Evolutionary conservation across 2,329 filamentous ascomycete genomes (phyloP).

Genomic region (Phoma sp.): DNA sequence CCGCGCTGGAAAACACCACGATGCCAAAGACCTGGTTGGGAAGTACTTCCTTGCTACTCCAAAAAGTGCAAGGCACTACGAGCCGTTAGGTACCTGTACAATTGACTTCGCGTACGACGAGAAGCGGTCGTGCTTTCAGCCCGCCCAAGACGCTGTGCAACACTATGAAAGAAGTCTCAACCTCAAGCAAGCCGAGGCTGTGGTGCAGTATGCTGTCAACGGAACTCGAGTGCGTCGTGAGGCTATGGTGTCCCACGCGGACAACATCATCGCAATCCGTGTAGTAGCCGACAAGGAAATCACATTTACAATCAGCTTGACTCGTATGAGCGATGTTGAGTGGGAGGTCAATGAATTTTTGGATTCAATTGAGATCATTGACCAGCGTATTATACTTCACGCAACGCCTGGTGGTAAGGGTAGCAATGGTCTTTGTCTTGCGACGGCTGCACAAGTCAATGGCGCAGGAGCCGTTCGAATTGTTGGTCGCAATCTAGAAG

Average conservation of each 20-base stretch:
- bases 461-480: constrained; percentile 5
- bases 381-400: constrained; percentile 11
- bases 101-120: constrained; percentile 9
- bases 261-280: constrained; percentile 49
- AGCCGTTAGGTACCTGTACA: constrained; percentile 48
- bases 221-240: constrained; percentile 47
- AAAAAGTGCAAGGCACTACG: constrained; percentile 56
- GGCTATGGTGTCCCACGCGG: constrained; percentile 52
- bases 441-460: constrained; percentile 4
- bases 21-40: constrained; percentile 52
- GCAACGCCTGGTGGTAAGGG: constrained; percentile 19
- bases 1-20: constrained; percentile 47
- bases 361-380: constrained; percentile 46
- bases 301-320: constrained; percentile 36
- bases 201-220: constrained; percentile 48
- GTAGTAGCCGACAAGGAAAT: constrained; percentile 27
- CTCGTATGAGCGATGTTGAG: constrained; percentile 52
- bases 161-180: constrained; percentile 52
- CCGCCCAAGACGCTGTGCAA: constrained; percentile 1
- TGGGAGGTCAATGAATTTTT: constrained; percentile 55
- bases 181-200: constrained; percentile 46
- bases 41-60: constrained; percentile 56
- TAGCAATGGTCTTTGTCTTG: constrained; percentile 19
- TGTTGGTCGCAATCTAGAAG: constrained; percentile 37
- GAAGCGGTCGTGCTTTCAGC: constrained; percentile 1